phyloP scores from a whole-genome alignment of 768 basidiomycete genomes.

The Podaxis rugospora region DNA sequence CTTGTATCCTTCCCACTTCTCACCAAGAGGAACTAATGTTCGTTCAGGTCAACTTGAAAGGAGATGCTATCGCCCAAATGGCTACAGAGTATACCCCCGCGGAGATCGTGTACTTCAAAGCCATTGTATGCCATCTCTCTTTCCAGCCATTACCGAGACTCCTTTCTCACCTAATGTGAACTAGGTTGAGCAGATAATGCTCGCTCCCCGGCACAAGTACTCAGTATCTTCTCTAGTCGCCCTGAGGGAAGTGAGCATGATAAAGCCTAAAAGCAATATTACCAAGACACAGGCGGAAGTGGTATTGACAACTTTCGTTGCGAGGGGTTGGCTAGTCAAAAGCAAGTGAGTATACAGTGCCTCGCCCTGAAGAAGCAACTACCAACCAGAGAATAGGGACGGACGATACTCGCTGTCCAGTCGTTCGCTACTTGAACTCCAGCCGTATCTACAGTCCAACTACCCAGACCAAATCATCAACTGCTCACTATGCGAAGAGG shows the following conservation, averaged over 20 bases:
- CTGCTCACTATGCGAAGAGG: constrained; percentile 73
- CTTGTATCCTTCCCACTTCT: not conserved
- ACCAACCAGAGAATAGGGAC: constrained; percentile 31
- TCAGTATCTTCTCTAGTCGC: constrained; percentile 77
- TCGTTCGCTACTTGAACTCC: constrained; percentile 71
- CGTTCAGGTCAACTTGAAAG: constrained; percentile 70
- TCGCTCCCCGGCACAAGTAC: constrained; percentile 68
- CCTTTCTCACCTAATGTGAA: not conserved
- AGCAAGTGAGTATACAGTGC: constrained; percentile 52
- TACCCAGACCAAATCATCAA: constrained; percentile 69
- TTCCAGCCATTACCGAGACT: not conserved
- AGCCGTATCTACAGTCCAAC: constrained; percentile 65
- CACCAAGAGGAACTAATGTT: not conserved
- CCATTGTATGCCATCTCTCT: constrained; percentile 47
- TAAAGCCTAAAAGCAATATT: constrained; percentile 59
- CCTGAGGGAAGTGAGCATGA: constrained; percentile 58
- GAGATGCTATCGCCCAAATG: constrained; percentile 78
- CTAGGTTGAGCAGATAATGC: constrained; percentile 86
- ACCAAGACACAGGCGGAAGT: constrained; percentile 72
- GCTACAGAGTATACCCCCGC: constrained; percentile 77
- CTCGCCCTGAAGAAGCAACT: constrained; percentile 3
- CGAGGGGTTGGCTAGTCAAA: constrained; percentile 74
- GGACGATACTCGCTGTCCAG: constrained; percentile 75
- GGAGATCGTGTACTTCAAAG: constrained; percentile 85
- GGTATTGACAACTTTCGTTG: constrained; percentile 74